Evolutionary conservation across 768 basidiomycete genomes (phyloP), one percentile per base, ranked within the genome.

Genomic region (Phylloporus arenicola): DNA sequence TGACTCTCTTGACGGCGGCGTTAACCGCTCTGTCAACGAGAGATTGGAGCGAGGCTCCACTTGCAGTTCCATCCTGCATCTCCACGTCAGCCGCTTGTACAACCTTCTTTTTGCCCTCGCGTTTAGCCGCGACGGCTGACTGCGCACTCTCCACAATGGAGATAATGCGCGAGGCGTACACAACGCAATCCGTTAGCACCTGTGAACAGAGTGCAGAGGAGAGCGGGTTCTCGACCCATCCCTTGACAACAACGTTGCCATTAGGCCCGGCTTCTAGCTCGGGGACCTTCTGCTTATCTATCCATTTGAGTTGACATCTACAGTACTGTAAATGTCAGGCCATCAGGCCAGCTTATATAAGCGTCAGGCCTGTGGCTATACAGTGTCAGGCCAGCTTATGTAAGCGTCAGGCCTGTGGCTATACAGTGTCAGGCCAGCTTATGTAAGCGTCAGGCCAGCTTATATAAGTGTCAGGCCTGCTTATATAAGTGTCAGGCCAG

Each of bases 71-170:
- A 22, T 51, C 50, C 43, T 45, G 29, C 50, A 51, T 51, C 9
- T 39, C 37, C 0, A 40, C 50, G 43, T 51, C 44, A 45, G 50
- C 50, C 1, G 24, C 29, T 17, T 44, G 30, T 19, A 31, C 29
- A 6, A 13, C 13, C 2, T 1, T 4, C 30, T 44, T 44, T 6
- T n/a, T 19, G 0, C 0, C 9, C 17, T 9, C 7, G 1, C n/a
- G 34, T 4, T 11, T 31, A 6, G 3, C 2, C 1, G 17, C 12
- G 0, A 2, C 0, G 3, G 29, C 8, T 0, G 4, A 4, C 17
- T 11, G 10, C 3, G 43, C n/a, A 3, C 17, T 19, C 10, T 31
- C 17, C 0, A 31, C 30, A 1, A 44, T 44, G 2, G 8, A 13
- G 11, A 19, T 4, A 1, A 44, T n/a, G 3, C 43, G n/a, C 1